Base-by-base conservation (phyloP, 2,329 filamentous ascomycete species). In the Plectosphaerella plurivora region DNA sequence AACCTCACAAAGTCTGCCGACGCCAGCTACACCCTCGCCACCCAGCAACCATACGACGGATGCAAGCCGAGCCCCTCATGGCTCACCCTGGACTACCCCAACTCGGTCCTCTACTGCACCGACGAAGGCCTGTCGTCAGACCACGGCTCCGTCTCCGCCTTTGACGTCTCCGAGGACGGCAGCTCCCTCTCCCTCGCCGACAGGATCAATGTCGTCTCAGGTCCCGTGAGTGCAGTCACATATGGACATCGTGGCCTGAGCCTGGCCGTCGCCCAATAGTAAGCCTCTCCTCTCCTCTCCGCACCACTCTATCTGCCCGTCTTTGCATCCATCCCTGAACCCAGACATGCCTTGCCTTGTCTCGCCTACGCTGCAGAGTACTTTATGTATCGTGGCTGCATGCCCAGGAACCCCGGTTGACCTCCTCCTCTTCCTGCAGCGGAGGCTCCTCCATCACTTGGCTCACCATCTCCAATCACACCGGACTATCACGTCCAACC, bases 31-130 rank as follows among this genome's bases (percentile, higher is more conserved):
- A 60, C 60, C 51, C 72, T 84, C 54, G 65, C 70, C 58, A 61
- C 66, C 18, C 65, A 77, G 16, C 72, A 72, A 49, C 65, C 66
- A 3, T 72, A 71, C 20, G 71, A 69, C 49, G 70, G 68, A 35
- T 86, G 83, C 65, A 78, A 73, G 10, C 65, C 70, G 2, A 78
- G 75, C 54, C 79, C 84, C 5, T 78, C 81, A 11, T 88, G 84
- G 83, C 68, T 87, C 52, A 79, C 79, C 18, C 71, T 83, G 18
- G 78, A 83, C 61, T 65, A 71, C 53, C 61, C 68, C 45, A 72
- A 75, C 55, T 69, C 70, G 20, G 64, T 74, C 12, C 68, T 88
- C 11, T 84, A 81, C 68, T 87, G 83, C 65, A 60, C 81, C 45
- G 77, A 88, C 58, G 84, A 88, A 70, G 79, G 75, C 20, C 67